Evolutionary conservation across 495 filamentous ascomycete species (phyloP).

Genomic region (Niebla homalea): DNA sequence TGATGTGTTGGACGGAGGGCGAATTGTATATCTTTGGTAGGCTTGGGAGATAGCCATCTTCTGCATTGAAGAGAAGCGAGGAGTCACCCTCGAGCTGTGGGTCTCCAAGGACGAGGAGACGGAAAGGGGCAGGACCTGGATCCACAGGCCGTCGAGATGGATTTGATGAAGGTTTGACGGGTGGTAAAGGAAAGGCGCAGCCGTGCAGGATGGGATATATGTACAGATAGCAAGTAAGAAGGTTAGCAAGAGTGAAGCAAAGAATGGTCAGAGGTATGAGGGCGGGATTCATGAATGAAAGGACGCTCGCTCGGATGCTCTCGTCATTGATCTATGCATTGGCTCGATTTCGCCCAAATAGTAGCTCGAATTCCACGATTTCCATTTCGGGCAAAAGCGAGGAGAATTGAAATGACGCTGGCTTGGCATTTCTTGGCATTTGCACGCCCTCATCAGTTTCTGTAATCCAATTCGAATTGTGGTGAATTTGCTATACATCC

Average conservation of each 20-base stretch:
- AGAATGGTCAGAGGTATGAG: no score
- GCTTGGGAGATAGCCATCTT: constrained; percentile 47
- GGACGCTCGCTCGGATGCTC: background rate
- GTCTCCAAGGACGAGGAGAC: constrained; percentile 82
- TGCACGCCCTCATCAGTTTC: no score
- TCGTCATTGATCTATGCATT: constrained; percentile 20
- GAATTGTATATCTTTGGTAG: constrained; percentile 35
- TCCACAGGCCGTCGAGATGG: constrained; percentile 20
- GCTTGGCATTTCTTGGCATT: no score
- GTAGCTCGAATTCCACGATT: no score
- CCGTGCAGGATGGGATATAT: constrained; percentile 70
- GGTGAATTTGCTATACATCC: no score
- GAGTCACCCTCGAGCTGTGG: constrained; percentile 93
- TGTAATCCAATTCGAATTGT: no score
- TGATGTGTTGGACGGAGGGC: constrained; percentile 33
- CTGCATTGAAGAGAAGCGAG: constrained; percentile 54
- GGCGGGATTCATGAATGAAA: no score
- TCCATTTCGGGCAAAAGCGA: no score
- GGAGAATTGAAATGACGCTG: no score
- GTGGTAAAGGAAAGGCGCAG: constrained; percentile 59
- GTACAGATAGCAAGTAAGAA: constrained; percentile 61
- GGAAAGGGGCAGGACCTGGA: constrained; percentile 48
- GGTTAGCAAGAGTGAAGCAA: no score
- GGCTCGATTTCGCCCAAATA: constrained; percentile 17
- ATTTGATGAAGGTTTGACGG: constrained; percentile 24